These are phyloP conservation scores for Didymella glomerata DNA, from an alignment of 2,329 filamentous ascomycete genomes.

Conservation along the genomic window DNA sequence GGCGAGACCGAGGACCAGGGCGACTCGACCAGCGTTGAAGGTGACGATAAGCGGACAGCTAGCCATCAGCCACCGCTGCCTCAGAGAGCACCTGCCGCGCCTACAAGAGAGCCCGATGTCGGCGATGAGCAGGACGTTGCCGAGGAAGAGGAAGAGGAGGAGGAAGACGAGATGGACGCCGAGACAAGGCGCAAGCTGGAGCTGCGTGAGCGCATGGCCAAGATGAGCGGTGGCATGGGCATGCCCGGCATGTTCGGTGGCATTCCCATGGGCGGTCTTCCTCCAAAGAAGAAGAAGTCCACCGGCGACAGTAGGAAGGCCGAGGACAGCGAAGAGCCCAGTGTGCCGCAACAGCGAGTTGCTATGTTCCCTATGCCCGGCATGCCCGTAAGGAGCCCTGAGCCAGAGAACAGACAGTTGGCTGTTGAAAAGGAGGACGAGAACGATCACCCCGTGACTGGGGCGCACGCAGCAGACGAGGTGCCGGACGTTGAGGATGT, in stretches of 20 bases:
- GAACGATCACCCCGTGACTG: constrained; percentile 52
- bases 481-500: constrained; percentile 64
- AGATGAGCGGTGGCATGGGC: constrained; percentile 97
- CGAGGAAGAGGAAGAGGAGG: constrained; percentile 67
- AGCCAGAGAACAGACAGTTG: constrained; percentile 54
- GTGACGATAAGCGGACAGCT: constrained; percentile 68
- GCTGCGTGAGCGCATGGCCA: constrained; percentile 93
- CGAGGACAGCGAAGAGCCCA: constrained; percentile 46
- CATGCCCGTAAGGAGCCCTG: constrained; percentile 65
- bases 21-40: constrained; percentile 74
- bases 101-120: constrained; percentile 54
- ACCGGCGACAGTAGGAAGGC: constrained; percentile 47
- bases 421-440: constrained; percentile 64
- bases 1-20: constrained; percentile 70
- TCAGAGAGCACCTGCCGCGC: constrained; percentile 50
- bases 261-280: constrained; percentile 66
- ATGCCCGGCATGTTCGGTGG: constrained; percentile 91
- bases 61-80: constrained; percentile 29
- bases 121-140: constrained; percentile 61
- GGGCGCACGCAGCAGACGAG: constrained; percentile 55
- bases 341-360: constrained; percentile 53
- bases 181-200: constrained; percentile 87
- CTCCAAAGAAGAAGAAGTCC: constrained; percentile 61
- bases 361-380: constrained; percentile 74
- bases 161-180: constrained; percentile 85